phyloP scores from a whole-genome alignment of 352 stramenopile genomes.

The Phytophthora quininea region DNA sequence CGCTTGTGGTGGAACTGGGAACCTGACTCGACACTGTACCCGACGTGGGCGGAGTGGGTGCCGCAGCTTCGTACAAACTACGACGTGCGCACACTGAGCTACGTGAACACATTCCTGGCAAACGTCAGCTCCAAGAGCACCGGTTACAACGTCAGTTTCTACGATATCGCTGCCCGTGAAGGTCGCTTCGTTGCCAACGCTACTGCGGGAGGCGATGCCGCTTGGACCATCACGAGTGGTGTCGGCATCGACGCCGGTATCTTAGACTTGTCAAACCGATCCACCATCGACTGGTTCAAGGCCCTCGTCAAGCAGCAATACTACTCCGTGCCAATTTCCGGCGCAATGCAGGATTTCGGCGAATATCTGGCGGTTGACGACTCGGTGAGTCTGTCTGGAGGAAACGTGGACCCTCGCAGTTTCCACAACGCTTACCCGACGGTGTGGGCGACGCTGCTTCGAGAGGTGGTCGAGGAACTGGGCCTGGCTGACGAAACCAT shows the following conservation, averaged over 20 bases:
- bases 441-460: conserved; percentile 28
- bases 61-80: conserved; percentile 24
- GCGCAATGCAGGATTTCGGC: conserved; percentile 37
- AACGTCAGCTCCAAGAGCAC: conserved; percentile 35
- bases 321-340: conserved; percentile 34
- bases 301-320: conserved; percentile 31
- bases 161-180: conserved; percentile 25
- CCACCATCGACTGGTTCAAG: conserved; percentile 36
- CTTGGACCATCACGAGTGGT: conserved; percentile 33
- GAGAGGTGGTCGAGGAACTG: conserved; percentile 24
- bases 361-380: conserved; percentile 31
- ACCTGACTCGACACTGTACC: conserved; percentile 32
- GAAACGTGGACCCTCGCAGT: conserved; percentile 20
- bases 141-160: conserved; percentile 36
- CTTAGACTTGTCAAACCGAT: conserved; percentile 32
- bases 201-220: conserved; percentile 18
- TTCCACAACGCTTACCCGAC: conserved; percentile 38
- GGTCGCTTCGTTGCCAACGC: conserved; percentile 31
- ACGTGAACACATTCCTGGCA: conserved; percentile 33
- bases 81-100: conserved; percentile 31
- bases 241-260: conserved; percentile 27
- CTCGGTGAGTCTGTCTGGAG: conserved; percentile 23
- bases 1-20: conserved; percentile 40
- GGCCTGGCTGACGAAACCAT: conserved; percentile 34
- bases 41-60: conserved; percentile 31